Percentiles rank a stretch among this genome's conserved stretches.
Conservation (phyloP, 2,329 filamentous ascomycete genomes). For the Aspergillus pseudoviridinutans region DNA sequence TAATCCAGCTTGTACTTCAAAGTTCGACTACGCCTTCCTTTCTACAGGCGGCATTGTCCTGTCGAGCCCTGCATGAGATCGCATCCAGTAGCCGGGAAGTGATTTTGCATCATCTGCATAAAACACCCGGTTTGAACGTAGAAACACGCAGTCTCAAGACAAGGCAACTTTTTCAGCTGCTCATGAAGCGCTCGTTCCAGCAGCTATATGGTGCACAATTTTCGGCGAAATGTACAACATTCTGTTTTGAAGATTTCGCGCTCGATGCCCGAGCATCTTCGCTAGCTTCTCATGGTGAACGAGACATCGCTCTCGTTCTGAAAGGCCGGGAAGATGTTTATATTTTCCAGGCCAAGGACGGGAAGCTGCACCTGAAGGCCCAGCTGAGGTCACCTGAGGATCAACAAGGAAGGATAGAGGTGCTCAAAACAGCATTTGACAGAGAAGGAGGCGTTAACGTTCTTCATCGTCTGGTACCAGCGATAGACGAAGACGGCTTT, state of each 20-base stretch:
- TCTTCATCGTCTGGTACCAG: slow-evolving; percentile 30
- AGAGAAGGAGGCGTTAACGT: slow-evolving; percentile 22
- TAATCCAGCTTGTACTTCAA: slow-evolving; percentile 37
- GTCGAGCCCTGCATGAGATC: slow-evolving; percentile 32
- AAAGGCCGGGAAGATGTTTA: slow-evolving; percentile 27
- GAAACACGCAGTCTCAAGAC: slow-evolving; percentile 16
- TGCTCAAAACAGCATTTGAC: slow-evolving; percentile 30
- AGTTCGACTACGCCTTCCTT: slow-evolving; percentile 32
- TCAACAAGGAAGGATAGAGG: slow-evolving; percentile 24
- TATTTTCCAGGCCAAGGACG: slow-evolving; percentile 21
- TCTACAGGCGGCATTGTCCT: slow-evolving; percentile 35
- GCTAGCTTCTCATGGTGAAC: slow-evolving; percentile 16
- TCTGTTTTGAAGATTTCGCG: slow-evolving; percentile 20
- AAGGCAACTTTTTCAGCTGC: slow-evolving; percentile 28
- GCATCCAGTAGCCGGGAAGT: slow-evolving; percentile 33
- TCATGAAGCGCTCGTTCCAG: slow-evolving; percentile 27
- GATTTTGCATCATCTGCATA: slow-evolving; percentile 33
- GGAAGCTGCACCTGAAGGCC: slow-evolving; percentile 11
- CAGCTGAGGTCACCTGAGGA: slow-evolving; percentile 20
- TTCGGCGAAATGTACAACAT: slow-evolving; percentile 26
- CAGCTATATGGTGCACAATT: slow-evolving; percentile 37
- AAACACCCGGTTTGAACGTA: slow-evolving; percentile 29
- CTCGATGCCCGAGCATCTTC: slow-evolving; percentile 35
- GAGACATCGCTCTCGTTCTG: slow-evolving; percentile 25
- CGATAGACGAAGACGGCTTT: slow-evolving; percentile 14